These are phyloP conservation scores for Areca catechu DNA, from an alignment of 176 grass and related monocot genomes.

Conservation along the genomic window DNA sequence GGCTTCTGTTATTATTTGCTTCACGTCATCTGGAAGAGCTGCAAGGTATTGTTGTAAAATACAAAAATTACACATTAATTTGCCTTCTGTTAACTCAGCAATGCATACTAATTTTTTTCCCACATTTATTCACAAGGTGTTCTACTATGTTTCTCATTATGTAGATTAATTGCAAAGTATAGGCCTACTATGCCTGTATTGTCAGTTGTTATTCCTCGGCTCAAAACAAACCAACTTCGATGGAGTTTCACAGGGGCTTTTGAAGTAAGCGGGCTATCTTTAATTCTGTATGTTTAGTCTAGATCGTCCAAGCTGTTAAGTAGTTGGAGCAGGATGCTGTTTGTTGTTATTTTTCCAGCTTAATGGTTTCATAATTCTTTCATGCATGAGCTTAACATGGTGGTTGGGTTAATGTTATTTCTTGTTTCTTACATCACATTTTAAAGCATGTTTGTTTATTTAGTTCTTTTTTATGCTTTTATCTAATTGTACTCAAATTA, in stretches of 20 bases:
- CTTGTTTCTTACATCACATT: too few species aligned
- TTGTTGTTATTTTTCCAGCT: too few species aligned
- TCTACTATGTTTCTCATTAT: constrained; percentile 6
- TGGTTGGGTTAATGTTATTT: too few species aligned
- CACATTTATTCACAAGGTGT: not conserved
- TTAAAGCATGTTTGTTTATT: too few species aligned
- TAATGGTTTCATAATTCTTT: too few species aligned
- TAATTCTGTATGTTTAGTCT: not conserved
- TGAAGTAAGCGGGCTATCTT: constrained; percentile 38
- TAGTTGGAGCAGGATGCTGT: too few species aligned
- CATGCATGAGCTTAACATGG: too few species aligned
- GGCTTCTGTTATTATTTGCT: constrained; percentile 93
- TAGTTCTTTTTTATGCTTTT: too few species aligned
- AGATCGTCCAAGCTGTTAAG: not conserved
- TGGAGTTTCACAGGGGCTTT: constrained; percentile 98
- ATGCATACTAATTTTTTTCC: too few species aligned
- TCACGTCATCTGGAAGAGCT: constrained; percentile 96
- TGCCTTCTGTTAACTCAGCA: too few species aligned
- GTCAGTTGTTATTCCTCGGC: constrained; percentile 94
- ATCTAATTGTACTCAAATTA: not conserved
- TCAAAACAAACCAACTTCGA: constrained; percentile 93
- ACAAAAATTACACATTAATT: not conserved
- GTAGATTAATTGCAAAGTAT: constrained; percentile 92
- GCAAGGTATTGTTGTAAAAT: constrained; percentile 53
- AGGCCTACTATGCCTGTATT: constrained; percentile 98